Evolutionary conservation across 2,329 filamentous ascomycete genomes (phyloP).

Genomic region (Colletotrichum costaricense): DNA sequence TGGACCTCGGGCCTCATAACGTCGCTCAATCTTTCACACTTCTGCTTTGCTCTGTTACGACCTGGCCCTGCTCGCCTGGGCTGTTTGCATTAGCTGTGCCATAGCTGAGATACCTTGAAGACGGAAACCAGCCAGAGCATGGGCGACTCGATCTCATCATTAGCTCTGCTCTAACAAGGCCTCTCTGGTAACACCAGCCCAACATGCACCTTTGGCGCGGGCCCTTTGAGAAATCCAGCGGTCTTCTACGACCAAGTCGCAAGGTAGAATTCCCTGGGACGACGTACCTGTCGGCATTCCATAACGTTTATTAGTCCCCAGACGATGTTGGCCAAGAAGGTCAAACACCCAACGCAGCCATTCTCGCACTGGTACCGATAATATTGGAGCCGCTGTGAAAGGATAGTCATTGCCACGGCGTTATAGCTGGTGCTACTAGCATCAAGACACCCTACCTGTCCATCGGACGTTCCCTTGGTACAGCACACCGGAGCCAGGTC

Average conservation of each 20-base stretch:
- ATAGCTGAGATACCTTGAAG: not conserved
- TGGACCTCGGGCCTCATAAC: not conserved
- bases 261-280: not conserved
- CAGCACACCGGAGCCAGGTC: conserved; percentile 13
- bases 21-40: not conserved
- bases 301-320: not conserved
- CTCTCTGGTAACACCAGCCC: not conserved
- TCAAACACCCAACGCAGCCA: not conserved
- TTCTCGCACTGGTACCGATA: not conserved
- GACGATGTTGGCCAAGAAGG: not conserved
- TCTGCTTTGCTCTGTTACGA: not conserved
- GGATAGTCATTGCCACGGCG: not conserved
- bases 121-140: not conserved
- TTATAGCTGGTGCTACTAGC: not conserved
- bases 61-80: not conserved
- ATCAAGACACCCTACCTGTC: not conserved
- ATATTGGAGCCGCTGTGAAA: not conserved
- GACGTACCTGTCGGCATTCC: not conserved
- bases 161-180: not conserved
- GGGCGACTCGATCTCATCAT: not conserved
- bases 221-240: not conserved
- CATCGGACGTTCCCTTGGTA: not conserved
- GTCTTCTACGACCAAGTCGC: not conserved
- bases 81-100: not conserved
- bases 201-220: not conserved